A percentile compares a stretch with the other conserved stretches of the same genome.
phyloP scores from a whole-genome alignment of 2,329 filamentous ascomycete genomes.

The Cladophialophora carrionii region DNA sequence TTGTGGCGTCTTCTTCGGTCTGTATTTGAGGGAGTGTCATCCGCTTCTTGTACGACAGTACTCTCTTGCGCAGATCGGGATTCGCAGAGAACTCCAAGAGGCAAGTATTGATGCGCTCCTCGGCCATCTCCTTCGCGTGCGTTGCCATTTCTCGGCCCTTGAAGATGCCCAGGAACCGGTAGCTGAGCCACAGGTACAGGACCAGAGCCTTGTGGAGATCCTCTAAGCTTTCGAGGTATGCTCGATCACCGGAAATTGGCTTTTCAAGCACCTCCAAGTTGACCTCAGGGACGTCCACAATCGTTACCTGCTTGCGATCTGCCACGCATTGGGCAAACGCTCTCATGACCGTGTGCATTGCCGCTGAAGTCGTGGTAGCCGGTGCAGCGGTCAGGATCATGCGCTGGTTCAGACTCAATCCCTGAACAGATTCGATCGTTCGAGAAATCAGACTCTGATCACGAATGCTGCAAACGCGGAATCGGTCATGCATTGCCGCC shows the following conservation, averaged over 20 bases:
- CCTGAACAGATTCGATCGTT: conserved; percentile 69
- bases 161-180: conserved; percentile 82
- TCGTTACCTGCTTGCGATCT: conserved; percentile 64
- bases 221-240: conserved; percentile 72
- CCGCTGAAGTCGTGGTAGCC: conserved; percentile 28
- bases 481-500: conserved; percentile 65
- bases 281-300: conserved; percentile 72
- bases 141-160: conserved; percentile 73
- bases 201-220: conserved; percentile 78
- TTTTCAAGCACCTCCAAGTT: conserved; percentile 73
- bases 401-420: conserved; percentile 72
- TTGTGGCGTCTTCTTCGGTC: conserved; percentile 6
- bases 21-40: conserved; percentile 18
- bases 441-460: conserved; percentile 71
- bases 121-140: conserved; percentile 76
- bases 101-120: conserved; percentile 71
- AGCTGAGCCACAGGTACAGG: conserved; percentile 90
- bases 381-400: conserved; percentile 76
- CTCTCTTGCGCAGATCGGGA: conserved; percentile 32
- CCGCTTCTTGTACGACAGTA: conserved; percentile 27
- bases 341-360: conserved; percentile 54
- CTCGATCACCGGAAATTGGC: conserved; percentile 48
- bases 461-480: conserved; percentile 69
- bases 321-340: conserved; percentile 73
- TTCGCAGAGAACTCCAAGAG: conserved; percentile 61